Evolutionary conservation across 345 rosid species (phyloP).

Genomic region (Erodium maritimum): DNA sequence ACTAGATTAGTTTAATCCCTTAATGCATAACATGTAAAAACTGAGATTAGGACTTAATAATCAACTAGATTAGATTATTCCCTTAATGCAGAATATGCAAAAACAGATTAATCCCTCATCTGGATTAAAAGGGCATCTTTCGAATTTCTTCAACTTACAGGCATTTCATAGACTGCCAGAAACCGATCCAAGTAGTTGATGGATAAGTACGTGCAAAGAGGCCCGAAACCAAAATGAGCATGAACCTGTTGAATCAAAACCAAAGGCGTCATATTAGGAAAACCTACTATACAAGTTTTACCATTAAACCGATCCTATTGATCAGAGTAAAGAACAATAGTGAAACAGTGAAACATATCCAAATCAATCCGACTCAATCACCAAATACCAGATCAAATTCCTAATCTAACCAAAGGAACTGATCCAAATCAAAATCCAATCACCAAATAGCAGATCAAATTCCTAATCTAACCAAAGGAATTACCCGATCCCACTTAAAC

Average conservation of each 20-base stretch:
- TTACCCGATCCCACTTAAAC: slow-evolving; percentile 2
- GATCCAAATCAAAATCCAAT: not conserved
- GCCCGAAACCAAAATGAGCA: slow-evolving; percentile 55
- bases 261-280: not conserved
- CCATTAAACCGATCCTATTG: slow-evolving; percentile 1
- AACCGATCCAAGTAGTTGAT: slow-evolving; percentile 65
- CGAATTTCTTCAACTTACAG: slow-evolving; percentile 29
- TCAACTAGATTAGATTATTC: too few species aligned
- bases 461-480: too few species aligned
- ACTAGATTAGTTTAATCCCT: too few species aligned
- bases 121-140: not conserved
- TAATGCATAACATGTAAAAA: too few species aligned
- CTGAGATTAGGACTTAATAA: too few species aligned
- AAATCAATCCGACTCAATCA: too few species aligned
- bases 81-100: too few species aligned
- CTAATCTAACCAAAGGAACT: not conserved
- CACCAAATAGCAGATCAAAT: too few species aligned
- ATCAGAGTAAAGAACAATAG: not conserved
- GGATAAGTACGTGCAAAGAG: slow-evolving; percentile 50
- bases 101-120: not conserved
- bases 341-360: not conserved
- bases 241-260: slow-evolving; percentile 36
- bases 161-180: slow-evolving; percentile 52
- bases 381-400: not conserved
- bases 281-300: not conserved